Conservation (phyloP, 306 rosid genomes). For the Betula pendula region DNA sequence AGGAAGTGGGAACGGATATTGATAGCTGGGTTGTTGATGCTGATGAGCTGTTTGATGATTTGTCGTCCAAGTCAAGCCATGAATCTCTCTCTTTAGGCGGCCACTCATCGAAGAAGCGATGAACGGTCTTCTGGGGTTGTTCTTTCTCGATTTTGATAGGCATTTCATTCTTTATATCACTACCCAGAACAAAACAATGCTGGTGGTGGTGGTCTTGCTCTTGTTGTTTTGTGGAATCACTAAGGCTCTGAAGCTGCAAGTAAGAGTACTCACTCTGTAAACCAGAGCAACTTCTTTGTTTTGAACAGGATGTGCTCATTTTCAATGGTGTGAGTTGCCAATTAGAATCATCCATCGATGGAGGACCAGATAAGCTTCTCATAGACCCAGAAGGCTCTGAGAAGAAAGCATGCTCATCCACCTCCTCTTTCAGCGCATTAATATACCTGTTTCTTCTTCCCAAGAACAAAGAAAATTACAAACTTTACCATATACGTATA, state of each 20-base stretch:
- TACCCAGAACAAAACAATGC: constrained; percentile 34
- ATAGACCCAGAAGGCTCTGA: constrained; percentile 79
- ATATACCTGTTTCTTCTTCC: constrained; percentile 57
- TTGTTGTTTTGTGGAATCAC: constrained; percentile 36
- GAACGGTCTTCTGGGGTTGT: constrained; percentile 79
- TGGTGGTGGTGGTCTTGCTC: constrained; percentile 52
- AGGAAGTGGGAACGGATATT: constrained; percentile 75
- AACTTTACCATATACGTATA: background rate
- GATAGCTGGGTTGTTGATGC: constrained; percentile 80
- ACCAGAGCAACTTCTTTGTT: constrained; percentile 65
- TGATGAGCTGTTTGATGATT: constrained; percentile 56
- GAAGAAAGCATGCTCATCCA: constrained; percentile 84
- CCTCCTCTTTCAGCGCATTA: constrained; percentile 74
- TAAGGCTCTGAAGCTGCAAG: constrained; percentile 68
- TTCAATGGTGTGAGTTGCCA: constrained; percentile 87
- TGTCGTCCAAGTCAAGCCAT: constrained; percentile 84
- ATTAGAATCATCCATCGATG: constrained; percentile 69
- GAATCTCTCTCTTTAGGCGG: constrained; percentile 67
- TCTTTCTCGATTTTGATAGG: constrained; percentile 43
- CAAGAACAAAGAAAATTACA: background rate
- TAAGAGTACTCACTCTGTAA: constrained; percentile 55
- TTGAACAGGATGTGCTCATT: constrained; percentile 70
- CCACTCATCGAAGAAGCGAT: constrained; percentile 93
- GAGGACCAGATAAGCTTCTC: constrained; percentile 76
- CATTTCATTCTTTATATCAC: constrained; percentile 33